Conservation (phyloP, 257 asterid genomes). For the Penstemon barbatus region DNA sequence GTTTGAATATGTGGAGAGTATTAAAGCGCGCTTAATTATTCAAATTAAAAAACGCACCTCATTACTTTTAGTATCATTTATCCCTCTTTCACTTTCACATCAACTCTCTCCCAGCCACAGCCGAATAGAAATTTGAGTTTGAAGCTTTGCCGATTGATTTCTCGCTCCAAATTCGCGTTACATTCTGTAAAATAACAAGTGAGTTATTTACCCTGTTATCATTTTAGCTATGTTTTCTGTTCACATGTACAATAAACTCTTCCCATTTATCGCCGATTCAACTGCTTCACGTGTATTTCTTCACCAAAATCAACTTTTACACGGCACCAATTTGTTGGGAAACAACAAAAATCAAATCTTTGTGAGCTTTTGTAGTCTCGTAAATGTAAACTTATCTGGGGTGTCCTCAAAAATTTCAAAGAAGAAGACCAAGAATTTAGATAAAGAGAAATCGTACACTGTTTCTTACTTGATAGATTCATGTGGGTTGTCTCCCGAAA, state of each 20-base stretch:
- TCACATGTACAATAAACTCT: slow-evolving; percentile 1
- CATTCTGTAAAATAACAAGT: background rate
- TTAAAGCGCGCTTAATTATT: no score
- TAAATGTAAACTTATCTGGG: background rate
- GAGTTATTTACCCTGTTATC: background rate
- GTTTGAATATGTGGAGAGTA: no score
- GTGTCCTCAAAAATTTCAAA: background rate
- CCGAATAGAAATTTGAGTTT: background rate
- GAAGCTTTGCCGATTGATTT: background rate
- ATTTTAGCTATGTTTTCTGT: slow-evolving; percentile 7
- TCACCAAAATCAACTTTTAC: background rate
- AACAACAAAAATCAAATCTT: background rate
- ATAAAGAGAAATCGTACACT: slow-evolving; percentile 8
- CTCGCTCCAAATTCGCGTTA: background rate
- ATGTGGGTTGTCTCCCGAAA: slow-evolving; percentile 31
- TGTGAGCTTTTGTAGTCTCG: background rate
- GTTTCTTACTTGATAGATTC: slow-evolving; percentile 31
- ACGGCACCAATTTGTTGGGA: background rate
- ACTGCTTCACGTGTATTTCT: background rate
- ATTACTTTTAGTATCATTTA: no score
- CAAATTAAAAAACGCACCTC: no score
- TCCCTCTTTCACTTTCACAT: no score
- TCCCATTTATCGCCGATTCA: background rate
- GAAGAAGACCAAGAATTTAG: background rate
- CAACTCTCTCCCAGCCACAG: background rate